Base-by-base conservation (phyloP, 2,329 filamentous ascomycete species). In the Trichoderma sp. region DNA sequence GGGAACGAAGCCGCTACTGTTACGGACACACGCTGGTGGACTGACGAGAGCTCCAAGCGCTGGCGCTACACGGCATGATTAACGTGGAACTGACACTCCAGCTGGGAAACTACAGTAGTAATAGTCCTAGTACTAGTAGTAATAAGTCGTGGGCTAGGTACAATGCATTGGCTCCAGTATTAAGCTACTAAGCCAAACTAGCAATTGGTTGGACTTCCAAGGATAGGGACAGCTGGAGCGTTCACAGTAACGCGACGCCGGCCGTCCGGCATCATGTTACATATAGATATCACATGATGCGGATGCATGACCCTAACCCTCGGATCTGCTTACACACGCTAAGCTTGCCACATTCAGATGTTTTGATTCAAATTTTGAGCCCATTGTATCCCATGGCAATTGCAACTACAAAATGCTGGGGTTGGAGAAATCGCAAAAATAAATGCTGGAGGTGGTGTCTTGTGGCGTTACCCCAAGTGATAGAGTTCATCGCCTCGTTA, bases 1-100 rank as follows among this genome's bases (percentile, higher is more conserved):
- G 73, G 71, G 1, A 75, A 79, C 66, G 75, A 76, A 53, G 78
- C 73, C 0, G 73, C 76, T 5, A 76, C 76, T 29, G 69, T 78
- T 19, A 74, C 75, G 4, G n/a, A n/a, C n/a, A n/a, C n/a, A n/a
- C 70, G 75, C 13, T 78, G 78, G 76, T 79, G 75, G 70, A 75
- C 77, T 1, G 73, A 77, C 50, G 76, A 78, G 66, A 79, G 79
- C 42, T 75, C 70, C 45, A 78, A 72, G 65, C 75, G 76, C 57
- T 79, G 75, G 73, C 76, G 74, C 37, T 77, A 73, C 70, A 70
- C 48, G 9, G 69, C 65, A 50, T 71, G 69, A 42, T 13, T 8
- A 13, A 37, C 9, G 13, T 9, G 34, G 6, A 27, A 9, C 19
- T 17, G 19, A 6, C 29, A 15, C 2, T 19, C n/a, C 15, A 9